Evolutionary conservation across 2,329 filamentous ascomycete genomes (phyloP).

Genomic region (Aspergillus sojae): DNA sequence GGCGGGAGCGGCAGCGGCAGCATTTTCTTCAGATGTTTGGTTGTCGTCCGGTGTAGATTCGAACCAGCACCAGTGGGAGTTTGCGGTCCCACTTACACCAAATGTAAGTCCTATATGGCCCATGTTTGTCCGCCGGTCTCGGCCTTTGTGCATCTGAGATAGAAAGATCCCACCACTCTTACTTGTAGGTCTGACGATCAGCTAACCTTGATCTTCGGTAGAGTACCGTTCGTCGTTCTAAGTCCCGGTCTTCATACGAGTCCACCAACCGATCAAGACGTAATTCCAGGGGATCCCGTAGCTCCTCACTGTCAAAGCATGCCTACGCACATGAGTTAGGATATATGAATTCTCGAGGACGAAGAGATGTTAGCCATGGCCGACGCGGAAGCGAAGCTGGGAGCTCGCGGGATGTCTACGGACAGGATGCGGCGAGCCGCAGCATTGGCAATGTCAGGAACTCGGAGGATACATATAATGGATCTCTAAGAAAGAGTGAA

Average conservation of each 20-base stretch:
- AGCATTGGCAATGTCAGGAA: constrained; percentile 28
- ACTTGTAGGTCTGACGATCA: neutral
- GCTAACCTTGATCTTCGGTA: constrained; percentile 23
- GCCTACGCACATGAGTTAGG: constrained; percentile 32
- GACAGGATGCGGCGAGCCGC: constrained; percentile 30
- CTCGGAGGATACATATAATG: constrained; percentile 22
- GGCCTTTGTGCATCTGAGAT: neutral
- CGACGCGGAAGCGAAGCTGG: constrained; percentile 44
- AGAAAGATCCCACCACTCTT: neutral
- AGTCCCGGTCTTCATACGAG: constrained; percentile 42
- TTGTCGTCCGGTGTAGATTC: constrained; percentile 37
- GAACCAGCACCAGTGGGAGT: constrained; percentile 40
- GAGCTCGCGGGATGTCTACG: constrained; percentile 40
- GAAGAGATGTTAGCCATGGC: constrained; percentile 36
- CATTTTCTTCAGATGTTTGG: constrained; percentile 44
- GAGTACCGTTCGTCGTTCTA: constrained; percentile 31
- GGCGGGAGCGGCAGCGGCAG: constrained; percentile 44
- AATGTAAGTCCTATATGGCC: constrained; percentile 32
- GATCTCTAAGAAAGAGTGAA: constrained; percentile 19
- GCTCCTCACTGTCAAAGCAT: constrained; percentile 40
- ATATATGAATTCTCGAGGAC: constrained; percentile 35
- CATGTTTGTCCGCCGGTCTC: neutral
- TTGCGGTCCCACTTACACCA: constrained; percentile 36
- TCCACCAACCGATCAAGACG: constrained; percentile 33
- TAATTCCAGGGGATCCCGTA: constrained; percentile 40